Percentiles rank a stretch among this genome's conserved stretches.
Evolutionary conservation across 352 stramenopile genomes (phyloP).

Genomic region (Pythium brachiatum): DNA sequence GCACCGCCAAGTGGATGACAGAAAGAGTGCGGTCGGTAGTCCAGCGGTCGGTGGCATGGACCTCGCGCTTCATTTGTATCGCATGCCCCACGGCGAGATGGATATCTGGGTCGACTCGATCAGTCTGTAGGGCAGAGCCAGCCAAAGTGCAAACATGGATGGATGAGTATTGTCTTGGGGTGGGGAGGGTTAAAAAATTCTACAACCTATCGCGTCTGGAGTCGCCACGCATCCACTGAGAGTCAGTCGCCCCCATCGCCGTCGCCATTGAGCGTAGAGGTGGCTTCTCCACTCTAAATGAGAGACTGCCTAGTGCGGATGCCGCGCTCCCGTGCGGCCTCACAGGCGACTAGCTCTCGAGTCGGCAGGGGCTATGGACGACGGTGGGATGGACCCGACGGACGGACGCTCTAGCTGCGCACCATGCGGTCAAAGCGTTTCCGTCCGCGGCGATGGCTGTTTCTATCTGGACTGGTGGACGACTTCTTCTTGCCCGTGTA

Average conservation of each 20-base stretch:
- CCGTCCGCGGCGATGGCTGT: slow-evolving; percentile 66
- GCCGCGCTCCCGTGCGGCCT: background rate
- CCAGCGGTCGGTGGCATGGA: slow-evolving; percentile 10
- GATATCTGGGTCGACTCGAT: slow-evolving; percentile 24
- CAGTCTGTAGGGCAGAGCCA: slow-evolving; percentile 4
- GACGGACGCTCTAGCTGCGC: slow-evolving; percentile 15
- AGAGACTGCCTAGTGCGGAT: background rate
- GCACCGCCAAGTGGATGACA: background rate
- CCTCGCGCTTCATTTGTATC: slow-evolving; percentile 22
- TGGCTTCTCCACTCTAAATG: background rate
- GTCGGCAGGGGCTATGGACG: too few relatives aligned
- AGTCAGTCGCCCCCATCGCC: background rate
- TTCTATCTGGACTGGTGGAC: slow-evolving; percentile 42
- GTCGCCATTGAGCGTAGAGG: background rate
- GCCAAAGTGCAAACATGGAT: background rate
- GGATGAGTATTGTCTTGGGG: slow-evolving; percentile 15
- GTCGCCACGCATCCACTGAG: background rate
- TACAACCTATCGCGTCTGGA: slow-evolving; percentile 23
- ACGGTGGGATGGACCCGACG: too few relatives aligned
- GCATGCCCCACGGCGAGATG: slow-evolving; percentile 19
- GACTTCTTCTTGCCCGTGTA: slow-evolving; percentile 83
- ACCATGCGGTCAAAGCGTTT: slow-evolving; percentile 68
- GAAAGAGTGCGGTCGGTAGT: background rate
- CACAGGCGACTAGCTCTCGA: too few relatives aligned
- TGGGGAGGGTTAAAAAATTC: slow-evolving; percentile 24